phyloP scores from a whole-genome alignment of 371 early-diverging fungal genomes.

The Chytridiales sp. region DNA sequence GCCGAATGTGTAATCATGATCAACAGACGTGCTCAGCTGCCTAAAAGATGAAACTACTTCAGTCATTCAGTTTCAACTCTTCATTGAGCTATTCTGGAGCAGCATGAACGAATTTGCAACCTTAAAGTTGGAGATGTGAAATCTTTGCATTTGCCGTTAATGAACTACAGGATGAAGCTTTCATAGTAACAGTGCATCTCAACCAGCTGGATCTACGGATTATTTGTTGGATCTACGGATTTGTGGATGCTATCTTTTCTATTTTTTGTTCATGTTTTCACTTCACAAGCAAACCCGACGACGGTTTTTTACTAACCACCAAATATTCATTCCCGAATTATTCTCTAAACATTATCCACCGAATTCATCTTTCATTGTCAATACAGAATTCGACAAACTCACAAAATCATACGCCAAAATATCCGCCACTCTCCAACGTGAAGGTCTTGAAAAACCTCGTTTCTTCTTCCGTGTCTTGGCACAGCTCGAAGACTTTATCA shows the following conservation, averaged over 20 bases:
- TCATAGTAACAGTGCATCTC: too few species aligned
- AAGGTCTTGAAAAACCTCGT: constrained; percentile 59
- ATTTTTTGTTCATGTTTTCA: constrained; percentile 3
- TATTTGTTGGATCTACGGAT: too few species aligned
- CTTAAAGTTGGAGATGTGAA: too few species aligned
- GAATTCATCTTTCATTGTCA: not conserved
- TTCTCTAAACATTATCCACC: too few species aligned
- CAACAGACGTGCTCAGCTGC: not conserved
- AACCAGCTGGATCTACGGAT: too few species aligned
- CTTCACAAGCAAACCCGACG: not conserved
- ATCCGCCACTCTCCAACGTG: constrained; percentile 60
- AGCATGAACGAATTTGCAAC: too few species aligned
- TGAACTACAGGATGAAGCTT: too few species aligned
- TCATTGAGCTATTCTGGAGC: not conserved
- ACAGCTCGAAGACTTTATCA: constrained; percentile 73
- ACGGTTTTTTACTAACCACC: too few species aligned
- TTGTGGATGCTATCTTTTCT: not conserved
- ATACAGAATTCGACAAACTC: constrained; percentile 83
- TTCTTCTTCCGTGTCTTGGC: constrained; percentile 78
- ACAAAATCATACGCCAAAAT: constrained; percentile 70
- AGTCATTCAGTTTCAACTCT: not conserved
- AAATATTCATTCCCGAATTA: too few species aligned
- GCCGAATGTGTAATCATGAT: too few species aligned
- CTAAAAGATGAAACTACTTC: not conserved
- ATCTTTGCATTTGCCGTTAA: too few species aligned